Conservation (phyloP, 2,329 filamentous ascomycete genomes). For the Cadophora malorum region DNA sequence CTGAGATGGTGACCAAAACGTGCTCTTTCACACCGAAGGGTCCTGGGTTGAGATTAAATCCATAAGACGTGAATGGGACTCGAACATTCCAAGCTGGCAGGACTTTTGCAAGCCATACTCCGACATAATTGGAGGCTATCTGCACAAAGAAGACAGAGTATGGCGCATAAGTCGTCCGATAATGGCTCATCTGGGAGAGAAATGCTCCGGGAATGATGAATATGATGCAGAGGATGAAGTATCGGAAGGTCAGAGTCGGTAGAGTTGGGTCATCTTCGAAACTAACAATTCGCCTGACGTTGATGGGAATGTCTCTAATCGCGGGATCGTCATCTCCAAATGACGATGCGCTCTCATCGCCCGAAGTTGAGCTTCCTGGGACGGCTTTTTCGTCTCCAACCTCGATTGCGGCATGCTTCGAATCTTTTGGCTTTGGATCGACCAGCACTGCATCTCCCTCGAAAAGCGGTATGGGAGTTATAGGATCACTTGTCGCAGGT, state of each 20-base stretch:
- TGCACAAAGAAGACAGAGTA: slow-evolving; percentile 70
- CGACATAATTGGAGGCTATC: slow-evolving; percentile 56
- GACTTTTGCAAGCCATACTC: slow-evolving; percentile 50
- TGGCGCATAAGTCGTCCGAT: slow-evolving; percentile 57
- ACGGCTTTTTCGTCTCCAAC: not conserved
- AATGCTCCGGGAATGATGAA: slow-evolving; percentile 65
- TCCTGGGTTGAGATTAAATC: slow-evolving; percentile 47
- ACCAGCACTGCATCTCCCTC: not conserved
- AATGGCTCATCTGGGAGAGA: slow-evolving; percentile 61
- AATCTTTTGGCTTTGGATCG: not conserved
- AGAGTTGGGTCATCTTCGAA: slow-evolving; percentile 62
- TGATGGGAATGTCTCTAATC: slow-evolving; percentile 58
- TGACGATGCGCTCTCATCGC: not conserved
- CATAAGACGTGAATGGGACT: slow-evolving; percentile 49
- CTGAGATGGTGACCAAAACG: slow-evolving; percentile 51
- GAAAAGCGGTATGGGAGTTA: not conserved
- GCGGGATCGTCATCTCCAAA: slow-evolving; percentile 51
- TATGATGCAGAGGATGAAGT: slow-evolving; percentile 61
- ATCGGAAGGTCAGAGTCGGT: slow-evolving; percentile 65
- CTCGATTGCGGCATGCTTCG: not conserved
- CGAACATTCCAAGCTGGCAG: slow-evolving; percentile 55
- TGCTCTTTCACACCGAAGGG: slow-evolving; percentile 43
- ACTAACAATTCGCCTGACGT: slow-evolving; percentile 63
- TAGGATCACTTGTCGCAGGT: not conserved
- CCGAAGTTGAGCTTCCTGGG: not conserved